These are phyloP conservation scores for Gossypium raimondii DNA, from an alignment of 345 rosid genomes.

Conservation along the genomic window DNA sequence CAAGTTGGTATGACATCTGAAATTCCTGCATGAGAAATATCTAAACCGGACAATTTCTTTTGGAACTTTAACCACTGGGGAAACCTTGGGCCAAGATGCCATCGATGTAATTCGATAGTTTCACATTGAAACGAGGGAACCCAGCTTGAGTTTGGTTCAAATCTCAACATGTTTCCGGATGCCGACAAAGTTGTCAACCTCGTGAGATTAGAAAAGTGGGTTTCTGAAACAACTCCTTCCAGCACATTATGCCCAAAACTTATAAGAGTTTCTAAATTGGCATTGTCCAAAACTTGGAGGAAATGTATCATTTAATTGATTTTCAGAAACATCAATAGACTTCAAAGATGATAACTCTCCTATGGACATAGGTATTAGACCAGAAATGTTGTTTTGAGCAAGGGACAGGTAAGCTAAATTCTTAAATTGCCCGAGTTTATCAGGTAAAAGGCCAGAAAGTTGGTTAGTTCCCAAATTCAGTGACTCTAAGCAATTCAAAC, in stretches of 20 bases:
- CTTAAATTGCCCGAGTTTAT: no score
- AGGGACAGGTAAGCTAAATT: no score
- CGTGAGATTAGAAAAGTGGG: background rate
- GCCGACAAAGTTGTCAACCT: background rate
- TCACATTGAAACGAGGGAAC: background rate
- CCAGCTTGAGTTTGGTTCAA: background rate
- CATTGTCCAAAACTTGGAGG: background rate
- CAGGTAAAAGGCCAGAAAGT: background rate
- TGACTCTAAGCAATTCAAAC: background rate
- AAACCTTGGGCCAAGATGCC: background rate
- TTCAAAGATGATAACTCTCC: conserved; percentile 14
- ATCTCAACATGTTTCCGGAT: background rate
- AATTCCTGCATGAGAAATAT: no score
- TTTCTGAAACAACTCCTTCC: background rate
- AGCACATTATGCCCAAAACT: background rate
- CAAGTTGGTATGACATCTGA: background rate
- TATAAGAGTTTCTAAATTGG: background rate
- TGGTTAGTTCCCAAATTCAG: background rate
- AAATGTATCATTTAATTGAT: background rate
- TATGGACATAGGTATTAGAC: conserved; percentile 15
- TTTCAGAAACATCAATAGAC: background rate
- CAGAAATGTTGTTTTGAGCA: no score
- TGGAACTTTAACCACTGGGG: background rate
- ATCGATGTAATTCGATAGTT: background rate
- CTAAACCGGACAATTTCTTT: background rate